A percentile compares a stretch with the other conserved stretches of the same genome.
Evolutionary conservation across 164 flowering plant species (phyloP).

Genomic region (Stephania yunnanensis): DNA sequence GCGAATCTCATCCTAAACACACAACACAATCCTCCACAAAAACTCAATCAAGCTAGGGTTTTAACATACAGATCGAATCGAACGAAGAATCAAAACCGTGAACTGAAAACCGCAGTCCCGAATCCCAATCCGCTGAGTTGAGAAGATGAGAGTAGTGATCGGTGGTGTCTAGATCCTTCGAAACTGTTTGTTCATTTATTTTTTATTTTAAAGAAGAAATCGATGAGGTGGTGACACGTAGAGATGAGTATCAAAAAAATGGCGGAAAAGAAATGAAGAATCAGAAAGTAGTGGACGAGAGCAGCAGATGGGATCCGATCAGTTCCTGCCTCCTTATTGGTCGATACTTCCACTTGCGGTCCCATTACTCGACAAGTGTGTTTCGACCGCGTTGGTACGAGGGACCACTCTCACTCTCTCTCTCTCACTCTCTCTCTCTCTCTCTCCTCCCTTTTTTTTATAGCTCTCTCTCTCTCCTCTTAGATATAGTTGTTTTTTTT

Average conservation of each 20-base stretch:
- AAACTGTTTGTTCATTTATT: not conserved
- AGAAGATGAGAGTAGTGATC: not conserved
- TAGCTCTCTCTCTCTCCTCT: too few relatives aligned
- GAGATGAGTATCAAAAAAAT: not conserved
- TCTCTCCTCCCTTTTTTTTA: too few relatives aligned
- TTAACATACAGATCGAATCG: not conserved
- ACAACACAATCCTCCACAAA: not conserved
- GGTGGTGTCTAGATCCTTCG: not conserved
- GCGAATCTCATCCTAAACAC: too few relatives aligned
- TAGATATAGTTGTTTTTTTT: too few relatives aligned
- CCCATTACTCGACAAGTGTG: not conserved
- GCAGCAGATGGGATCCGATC: slow-evolving; percentile 9
- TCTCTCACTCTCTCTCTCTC: too few relatives aligned
- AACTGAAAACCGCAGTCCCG: not conserved
- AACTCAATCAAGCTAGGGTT: not conserved
- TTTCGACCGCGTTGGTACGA: not conserved
- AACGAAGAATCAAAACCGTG: not conserved
- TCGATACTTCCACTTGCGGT: not conserved
- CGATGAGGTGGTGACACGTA: slow-evolving; percentile 7
- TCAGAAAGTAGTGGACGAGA: slow-evolving; percentile 13
- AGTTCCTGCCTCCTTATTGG: slow-evolving; percentile 11
- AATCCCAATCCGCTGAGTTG: not conserved
- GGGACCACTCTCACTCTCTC: not conserved
- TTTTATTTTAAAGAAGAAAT: not conserved
- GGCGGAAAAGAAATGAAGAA: not conserved